Base-by-base conservation (phyloP, 1,284 basidiomycete species). In the Moniliella sp. region DNA sequence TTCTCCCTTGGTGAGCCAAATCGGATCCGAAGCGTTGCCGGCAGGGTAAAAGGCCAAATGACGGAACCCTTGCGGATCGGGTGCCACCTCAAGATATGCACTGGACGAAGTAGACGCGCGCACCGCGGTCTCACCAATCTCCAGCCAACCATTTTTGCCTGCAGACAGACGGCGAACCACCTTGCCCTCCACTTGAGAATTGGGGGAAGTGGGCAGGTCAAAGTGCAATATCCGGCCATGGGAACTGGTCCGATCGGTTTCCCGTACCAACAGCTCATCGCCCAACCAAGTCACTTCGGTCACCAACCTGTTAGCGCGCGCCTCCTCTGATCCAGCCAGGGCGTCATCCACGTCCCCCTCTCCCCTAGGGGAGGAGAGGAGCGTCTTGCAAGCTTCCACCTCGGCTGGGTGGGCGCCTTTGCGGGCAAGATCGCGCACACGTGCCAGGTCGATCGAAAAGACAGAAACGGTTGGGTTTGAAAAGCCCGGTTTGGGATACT, bases 121-220 rank as follows among this genome's bases (percentile, higher is more conserved):
- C 28, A 38, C 2, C 44, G 36, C 14, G 45, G 38, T 19, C 47
- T 61, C 34, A 14, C 63, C 65, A 39, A 65, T 59, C 31, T 91
- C 79, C 45, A 93, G 82, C 86, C 88, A 94, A 0, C 88, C 88
- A 26, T 74, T 72, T 80, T 65, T 42, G 66, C 75, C 36, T 79
- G 67, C 9, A 80, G 78, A 9, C 78, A 70, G 31, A 53, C 63
- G 8, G 73, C 83, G 15, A 44, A 57, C 28, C 33, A 48, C 36
- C 49, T 46, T 25, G 40, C 61, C 31, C 30, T 41, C 40, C 5
- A 48, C 2, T 41, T 31, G 57, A 8, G 15, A 8, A 11, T 14
- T 32, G 4, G 13, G 14, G 4, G 12, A 17, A 2, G 25, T n/a
- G 10, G 5, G 23, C 9, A 46, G 32, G 25, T 48, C 43, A 25